Conservation (phyloP, 257 asterid species). For the Primulina eburnea region DNA sequence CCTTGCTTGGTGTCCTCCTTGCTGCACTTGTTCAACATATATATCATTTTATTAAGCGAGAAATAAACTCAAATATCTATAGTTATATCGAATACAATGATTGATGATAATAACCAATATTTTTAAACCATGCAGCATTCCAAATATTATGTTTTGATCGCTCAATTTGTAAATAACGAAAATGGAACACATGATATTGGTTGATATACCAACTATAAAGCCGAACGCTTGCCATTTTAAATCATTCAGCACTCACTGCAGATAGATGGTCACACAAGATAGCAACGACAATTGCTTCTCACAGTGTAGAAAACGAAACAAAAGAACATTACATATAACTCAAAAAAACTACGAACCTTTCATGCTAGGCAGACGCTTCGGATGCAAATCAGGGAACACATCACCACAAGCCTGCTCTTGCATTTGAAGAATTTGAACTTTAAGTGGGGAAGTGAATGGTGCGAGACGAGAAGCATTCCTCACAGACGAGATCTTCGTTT, state of each 20-base stretch:
- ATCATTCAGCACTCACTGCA: too few relatives aligned
- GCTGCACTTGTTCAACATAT: constrained; percentile 21
- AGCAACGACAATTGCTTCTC: too few relatives aligned
- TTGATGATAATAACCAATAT: not conserved
- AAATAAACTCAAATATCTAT: not conserved
- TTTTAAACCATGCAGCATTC: not conserved
- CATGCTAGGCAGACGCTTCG: constrained; percentile 16
- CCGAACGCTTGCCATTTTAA: too few relatives aligned
- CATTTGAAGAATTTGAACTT: constrained; percentile 34
- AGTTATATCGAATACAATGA: not conserved
- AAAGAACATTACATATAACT: too few relatives aligned
- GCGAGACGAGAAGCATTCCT: constrained; percentile 54
- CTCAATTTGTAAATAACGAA: too few relatives aligned
- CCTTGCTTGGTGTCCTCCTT: constrained; percentile 28
- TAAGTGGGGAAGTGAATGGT: constrained; percentile 55
- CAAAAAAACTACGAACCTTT: constrained; percentile 23
- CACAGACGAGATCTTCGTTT: constrained; percentile 48
- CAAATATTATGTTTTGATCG: too few relatives aligned
- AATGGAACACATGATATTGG: too few relatives aligned
- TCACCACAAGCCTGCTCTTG: constrained; percentile 26
- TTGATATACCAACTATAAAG: too few relatives aligned
- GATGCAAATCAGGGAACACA: constrained; percentile 19
- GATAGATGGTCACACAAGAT: too few relatives aligned
- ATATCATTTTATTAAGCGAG: constrained; percentile 6
- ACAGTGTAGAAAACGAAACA: too few relatives aligned